Base-by-base conservation (phyloP, 2,329 filamentous ascomycete species). In the Penicillium concentricum region DNA sequence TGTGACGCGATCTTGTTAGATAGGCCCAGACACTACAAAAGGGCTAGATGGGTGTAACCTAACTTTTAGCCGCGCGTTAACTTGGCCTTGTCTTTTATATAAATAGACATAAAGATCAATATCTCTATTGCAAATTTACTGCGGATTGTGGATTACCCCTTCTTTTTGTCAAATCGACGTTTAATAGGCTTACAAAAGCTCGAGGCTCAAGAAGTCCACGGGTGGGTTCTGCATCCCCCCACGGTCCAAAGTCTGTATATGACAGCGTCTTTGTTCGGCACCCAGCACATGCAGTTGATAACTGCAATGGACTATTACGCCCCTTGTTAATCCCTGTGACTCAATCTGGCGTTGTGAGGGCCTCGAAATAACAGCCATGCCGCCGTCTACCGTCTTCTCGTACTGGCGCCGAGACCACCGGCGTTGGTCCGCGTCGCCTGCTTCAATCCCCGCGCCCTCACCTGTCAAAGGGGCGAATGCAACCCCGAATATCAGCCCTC, bases 381-480 rank as follows among this genome's bases (percentile, higher is more conserved):
- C 71, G 7, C 68, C 72, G 4, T 74, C 72, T 39, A 69, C 72
- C 20, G 73, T 75, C 45, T 75, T 75, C 58, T 73, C 72, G 26
- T 75, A 75, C 58, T 74, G 70, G 72, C 72, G 73, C 53, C 72
- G 72, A 59, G 72, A 74, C 48, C 71, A 74, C 56, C 72, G 72
- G 60, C 72, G 72, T 51, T 70, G 68, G 34, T 69, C 65, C 58
- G 68, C 68, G 37, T 65, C 67, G 32, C 70, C 69, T 55, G 62
- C 65, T 55, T 59, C 65, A 22, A 61, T 66, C 28, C 61, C 65
- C 57, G 56, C 61, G 35, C 61, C 56, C 22, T 56, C 64, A 51
- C 59, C 58, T 49, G 54, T 59, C 26, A 69, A 63, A 57, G 60
- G 50, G 28, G 20, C 58, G 15, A 64, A 54, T 51, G 62, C 59